Evolutionary conservation across 2,329 filamentous ascomycete species (phyloP).

Genomic region (Colletotrichum australisinense): DNA sequence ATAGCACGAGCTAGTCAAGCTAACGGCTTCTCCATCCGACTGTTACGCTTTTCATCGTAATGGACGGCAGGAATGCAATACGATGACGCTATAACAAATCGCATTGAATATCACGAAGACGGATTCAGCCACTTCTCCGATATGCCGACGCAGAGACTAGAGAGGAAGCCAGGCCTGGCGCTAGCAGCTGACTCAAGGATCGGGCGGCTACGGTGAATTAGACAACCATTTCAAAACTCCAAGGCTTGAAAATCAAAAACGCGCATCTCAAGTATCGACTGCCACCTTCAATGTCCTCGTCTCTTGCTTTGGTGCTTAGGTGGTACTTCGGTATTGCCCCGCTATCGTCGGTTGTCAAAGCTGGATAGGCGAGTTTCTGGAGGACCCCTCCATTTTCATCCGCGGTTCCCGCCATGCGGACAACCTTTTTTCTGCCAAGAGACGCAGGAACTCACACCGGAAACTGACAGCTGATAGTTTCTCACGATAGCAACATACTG

Average conservation of each 20-base stretch:
- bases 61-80: not conserved
- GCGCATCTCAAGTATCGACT: not conserved
- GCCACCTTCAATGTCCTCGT: not conserved
- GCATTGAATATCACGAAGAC: not conserved
- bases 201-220: not conserved
- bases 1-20: not conserved
- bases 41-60: not conserved
- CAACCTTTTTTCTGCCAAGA: not conserved
- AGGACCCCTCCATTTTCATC: not conserved
- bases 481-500: not conserved
- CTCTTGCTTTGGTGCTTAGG: not conserved
- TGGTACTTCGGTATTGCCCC: not conserved
- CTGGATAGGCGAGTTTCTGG: not conserved
- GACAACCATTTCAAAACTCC: not conserved
- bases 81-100: not conserved
- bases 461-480: not conserved
- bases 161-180: not conserved
- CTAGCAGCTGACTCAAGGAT: not conserved
- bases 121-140: not conserved
- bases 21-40: not conserved
- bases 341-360: not conserved
- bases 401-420: not conserved
- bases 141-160: not conserved
- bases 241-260: not conserved
- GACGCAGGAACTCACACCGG: not conserved